A percentile compares a stretch with the other conserved stretches of the same genome.
phyloP scores from a whole-genome alignment of 2,329 filamentous ascomycete genomes.

The Rhinocladiella similis region DNA sequence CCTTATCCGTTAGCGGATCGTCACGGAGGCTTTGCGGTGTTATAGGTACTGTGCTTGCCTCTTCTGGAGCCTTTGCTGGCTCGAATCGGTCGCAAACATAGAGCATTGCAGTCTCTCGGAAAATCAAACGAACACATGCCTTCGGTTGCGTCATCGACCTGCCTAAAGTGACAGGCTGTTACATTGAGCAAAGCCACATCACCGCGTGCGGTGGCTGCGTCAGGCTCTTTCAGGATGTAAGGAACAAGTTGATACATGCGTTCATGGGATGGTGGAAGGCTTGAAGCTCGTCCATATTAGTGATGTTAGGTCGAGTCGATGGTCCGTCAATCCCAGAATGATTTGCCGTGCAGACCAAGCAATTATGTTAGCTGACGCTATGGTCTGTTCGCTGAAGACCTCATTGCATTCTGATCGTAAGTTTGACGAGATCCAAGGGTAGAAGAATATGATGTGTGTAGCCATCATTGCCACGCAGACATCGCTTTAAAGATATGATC shows the following conservation, averaged over 20 bases:
- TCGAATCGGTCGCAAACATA: too few relatives aligned
- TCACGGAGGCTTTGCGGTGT: too few relatives aligned
- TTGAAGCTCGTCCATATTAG: not conserved
- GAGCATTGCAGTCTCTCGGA: too few relatives aligned
- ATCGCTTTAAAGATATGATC: not conserved
- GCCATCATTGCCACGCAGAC: constrained; percentile 5
- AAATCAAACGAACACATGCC: too few relatives aligned
- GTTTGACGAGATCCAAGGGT: constrained; percentile 5
- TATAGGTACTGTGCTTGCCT: too few relatives aligned
- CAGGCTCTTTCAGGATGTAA: not conserved
- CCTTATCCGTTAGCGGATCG: too few relatives aligned
- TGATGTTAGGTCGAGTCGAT: not conserved
- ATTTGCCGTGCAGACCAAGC: constrained; percentile 6
- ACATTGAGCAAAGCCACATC: constrained; percentile 4
- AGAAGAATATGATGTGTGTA: constrained; percentile 1
- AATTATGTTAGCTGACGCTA: not conserved
- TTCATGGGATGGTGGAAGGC: constrained; percentile 5
- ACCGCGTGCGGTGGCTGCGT: not conserved
- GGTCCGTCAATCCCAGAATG: not conserved
- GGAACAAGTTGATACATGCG: constrained; percentile 2
- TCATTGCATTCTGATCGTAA: not conserved
- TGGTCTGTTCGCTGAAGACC: not conserved
- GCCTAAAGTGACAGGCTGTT: too few relatives aligned
- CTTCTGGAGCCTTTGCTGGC: too few relatives aligned
- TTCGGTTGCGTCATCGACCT: too few relatives aligned